These are phyloP conservation scores for Emmonsiellopsis sp. DNA, from an alignment of 2,329 filamentous ascomycete genomes.

Conservation along the genomic window DNA sequence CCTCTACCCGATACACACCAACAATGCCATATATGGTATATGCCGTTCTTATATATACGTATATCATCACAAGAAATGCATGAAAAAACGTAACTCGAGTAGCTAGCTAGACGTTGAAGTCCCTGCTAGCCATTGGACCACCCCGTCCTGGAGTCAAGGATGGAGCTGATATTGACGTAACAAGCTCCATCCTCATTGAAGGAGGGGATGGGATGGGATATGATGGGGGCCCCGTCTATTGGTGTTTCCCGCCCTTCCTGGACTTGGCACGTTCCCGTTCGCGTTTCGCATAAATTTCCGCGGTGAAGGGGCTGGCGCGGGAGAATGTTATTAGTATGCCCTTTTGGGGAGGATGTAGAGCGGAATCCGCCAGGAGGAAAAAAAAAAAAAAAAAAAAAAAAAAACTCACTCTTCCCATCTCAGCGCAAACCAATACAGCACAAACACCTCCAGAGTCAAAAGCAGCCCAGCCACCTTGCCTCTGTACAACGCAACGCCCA, in stretches of 20 bases:
- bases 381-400: not conserved
- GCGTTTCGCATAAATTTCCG: conserved; percentile 77
- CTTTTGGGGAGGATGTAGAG: not conserved
- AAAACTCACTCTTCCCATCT: conserved; percentile 64
- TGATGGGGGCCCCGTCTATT: conserved; percentile 26
- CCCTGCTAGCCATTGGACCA: no score
- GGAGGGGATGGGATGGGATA: conserved; percentile 29
- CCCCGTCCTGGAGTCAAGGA: no score
- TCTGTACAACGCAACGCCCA: conserved; percentile 74
- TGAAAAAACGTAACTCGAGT: no score
- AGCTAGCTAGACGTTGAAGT: no score
- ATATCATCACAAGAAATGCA: no score
- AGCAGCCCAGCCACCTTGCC: conserved; percentile 80
- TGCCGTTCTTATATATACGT: no score
- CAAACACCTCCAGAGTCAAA: conserved; percentile 63
- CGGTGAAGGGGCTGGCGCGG: conserved; percentile 65
- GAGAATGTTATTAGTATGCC: not conserved
- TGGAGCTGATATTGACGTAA: no score
- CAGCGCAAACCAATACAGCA: conserved; percentile 72
- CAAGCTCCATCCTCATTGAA: conserved; percentile 11
- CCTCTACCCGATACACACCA: no score
- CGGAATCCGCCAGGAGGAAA: not conserved
- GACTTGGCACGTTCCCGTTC: conserved; percentile 32
- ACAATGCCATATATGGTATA: no score
- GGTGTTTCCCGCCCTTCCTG: conserved; percentile 27